Conservation (phyloP, 306 rosid species). For the Urtica urens region DNA sequence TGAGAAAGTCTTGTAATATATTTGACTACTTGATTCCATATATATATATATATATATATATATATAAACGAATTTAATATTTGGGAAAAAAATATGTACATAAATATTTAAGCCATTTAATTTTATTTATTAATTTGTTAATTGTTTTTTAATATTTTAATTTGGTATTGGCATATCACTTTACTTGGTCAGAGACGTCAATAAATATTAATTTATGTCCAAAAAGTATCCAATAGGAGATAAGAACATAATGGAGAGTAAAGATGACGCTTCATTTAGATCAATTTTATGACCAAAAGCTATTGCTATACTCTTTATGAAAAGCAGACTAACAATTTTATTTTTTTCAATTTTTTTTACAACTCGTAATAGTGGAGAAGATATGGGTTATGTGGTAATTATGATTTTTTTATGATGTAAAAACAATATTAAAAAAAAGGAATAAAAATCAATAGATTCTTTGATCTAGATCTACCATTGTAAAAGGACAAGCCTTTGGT, state of each 20-base stretch:
- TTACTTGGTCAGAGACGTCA: neutral
- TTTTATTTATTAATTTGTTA: neutral
- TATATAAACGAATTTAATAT: too few species aligned
- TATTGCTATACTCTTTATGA: neutral
- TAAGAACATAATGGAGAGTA: constrained; percentile 6
- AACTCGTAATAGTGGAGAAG: neutral
- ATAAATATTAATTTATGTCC: neutral
- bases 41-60: neutral
- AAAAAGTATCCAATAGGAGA: neutral
- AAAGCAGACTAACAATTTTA: neutral
- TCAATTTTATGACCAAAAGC: neutral
- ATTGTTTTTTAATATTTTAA: too few species aligned
- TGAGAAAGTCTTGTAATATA: neutral
- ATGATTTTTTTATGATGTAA: too few species aligned
- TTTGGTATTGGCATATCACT: neutral
- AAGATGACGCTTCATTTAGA: constrained; percentile 11
- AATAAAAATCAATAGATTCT: too few species aligned
- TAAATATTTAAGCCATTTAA: neutral
- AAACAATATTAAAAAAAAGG: too few species aligned
- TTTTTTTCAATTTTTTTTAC: too few species aligned
- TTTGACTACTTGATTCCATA: neutral
- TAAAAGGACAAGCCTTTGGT: constrained; percentile 5
- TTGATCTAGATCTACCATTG: constrained; percentile 64
- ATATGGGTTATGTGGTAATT: neutral
- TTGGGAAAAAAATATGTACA: too few species aligned